Conservation (phyloP, 352 stramenopile genomes). For the Globisporangium mamillatum region DNA sequence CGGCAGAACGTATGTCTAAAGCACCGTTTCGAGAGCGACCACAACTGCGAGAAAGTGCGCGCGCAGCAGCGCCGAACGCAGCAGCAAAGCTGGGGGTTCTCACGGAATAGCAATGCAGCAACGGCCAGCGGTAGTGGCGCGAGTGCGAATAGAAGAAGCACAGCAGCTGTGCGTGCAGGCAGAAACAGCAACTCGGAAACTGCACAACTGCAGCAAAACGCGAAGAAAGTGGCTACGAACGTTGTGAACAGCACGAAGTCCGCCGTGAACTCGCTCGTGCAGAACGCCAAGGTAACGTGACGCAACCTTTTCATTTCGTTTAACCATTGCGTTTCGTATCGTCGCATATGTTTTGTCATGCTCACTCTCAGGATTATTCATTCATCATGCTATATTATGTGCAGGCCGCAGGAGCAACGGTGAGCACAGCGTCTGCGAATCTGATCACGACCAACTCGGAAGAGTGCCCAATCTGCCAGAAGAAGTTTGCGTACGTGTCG, state of each 20-base stretch:
- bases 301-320: neutral
- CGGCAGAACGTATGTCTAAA: conserved; percentile 68
- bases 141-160: conserved; percentile 14
- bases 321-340: neutral
- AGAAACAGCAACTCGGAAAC: neutral
- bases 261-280: conserved; percentile 38
- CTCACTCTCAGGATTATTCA: neutral
- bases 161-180: conserved; percentile 2
- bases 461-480: conserved; percentile 67
- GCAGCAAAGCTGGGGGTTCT: conserved; percentile 39
- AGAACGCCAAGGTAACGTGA: conserved; percentile 39
- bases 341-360: neutral
- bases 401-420: conserved; percentile 13
- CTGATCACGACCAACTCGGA: conserved; percentile 43
- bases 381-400: neutral
- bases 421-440: conserved; percentile 16
- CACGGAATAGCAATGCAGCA: conserved; percentile 11
- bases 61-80: conserved; percentile 37
- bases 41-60: conserved; percentile 47
- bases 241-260: conserved; percentile 42
- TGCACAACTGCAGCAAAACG: conserved; percentile 28
- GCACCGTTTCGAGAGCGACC: conserved; percentile 76
- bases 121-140: neutral
- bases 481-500: conserved; percentile 69
- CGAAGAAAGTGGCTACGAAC: conserved; percentile 27